A percentile compares a stretch with the other conserved stretches of the same genome.
phyloP scores from a whole-genome alignment of 2,329 filamentous ascomycete genomes.

The Fusarium sp. region DNA sequence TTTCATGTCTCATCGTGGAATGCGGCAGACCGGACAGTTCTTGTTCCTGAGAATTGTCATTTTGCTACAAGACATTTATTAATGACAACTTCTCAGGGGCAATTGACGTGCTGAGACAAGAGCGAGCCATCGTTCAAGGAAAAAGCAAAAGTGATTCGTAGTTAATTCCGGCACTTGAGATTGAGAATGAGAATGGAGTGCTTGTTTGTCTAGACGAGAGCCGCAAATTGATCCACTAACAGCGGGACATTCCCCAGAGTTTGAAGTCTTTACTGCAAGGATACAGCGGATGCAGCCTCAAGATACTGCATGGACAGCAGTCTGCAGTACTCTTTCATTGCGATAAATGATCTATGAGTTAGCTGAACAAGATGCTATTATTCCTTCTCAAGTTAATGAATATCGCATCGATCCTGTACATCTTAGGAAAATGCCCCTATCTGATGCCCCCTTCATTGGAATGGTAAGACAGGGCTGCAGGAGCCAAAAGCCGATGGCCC shows the following conservation, averaged over 20 bases:
- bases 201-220: conserved; percentile 16
- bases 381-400: not conserved
- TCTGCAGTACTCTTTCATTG: not conserved
- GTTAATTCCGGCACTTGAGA: not conserved
- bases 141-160: not conserved
- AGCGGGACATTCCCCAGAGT: conserved; percentile 42
- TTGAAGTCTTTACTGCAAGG: conserved; percentile 22
- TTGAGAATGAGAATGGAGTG: not conserved
- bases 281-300: conserved; percentile 6
- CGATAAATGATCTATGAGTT: too few species aligned
- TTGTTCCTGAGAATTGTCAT: conserved; percentile 7
- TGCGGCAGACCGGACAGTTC: conserved; percentile 2
- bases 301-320: conserved; percentile 1
- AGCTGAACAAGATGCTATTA: not conserved
- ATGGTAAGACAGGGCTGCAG: conserved; percentile 35
- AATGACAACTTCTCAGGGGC: conserved; percentile 34
- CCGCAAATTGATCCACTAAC: conserved; percentile 31
- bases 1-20: not conserved
- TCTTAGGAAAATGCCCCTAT: conserved; percentile 13
- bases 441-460: conserved; percentile 15
- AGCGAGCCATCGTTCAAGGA: conserved; percentile 1
- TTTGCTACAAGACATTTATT: conserved; percentile 10
- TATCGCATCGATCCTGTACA: not conserved
- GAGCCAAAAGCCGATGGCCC: conserved; percentile 40
- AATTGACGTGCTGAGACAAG: conserved; percentile 34